Evolutionary conservation across 176 grass and related monocot genomes (phyloP), one percentile per base, ranked within the genome.

Genomic region (Thinopyrum elongatum): DNA sequence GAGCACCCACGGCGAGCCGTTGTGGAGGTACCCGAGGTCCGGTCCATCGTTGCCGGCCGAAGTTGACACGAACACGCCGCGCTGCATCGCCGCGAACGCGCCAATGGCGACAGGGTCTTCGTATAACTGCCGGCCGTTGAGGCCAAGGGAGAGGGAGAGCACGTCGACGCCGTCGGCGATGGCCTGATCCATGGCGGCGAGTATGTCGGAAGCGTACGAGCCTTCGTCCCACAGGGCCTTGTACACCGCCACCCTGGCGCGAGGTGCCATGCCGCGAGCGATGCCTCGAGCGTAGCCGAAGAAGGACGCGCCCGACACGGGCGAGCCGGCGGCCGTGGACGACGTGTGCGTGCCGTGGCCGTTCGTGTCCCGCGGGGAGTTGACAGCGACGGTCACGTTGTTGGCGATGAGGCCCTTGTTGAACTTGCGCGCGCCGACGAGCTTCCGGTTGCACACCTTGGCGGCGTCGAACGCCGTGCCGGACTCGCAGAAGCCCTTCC

Each of bases 261-360:
- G 83, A 0, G 95, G 91, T 3, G 95, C 93, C 84, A 98, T 89
- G 25, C 95, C 95, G 8, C 83, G 87, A 9, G 90, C 91, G 60
- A 35, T 68, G 74, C 93, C 95, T 0, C 85, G 62, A 2, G 78
- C 91, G 85, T 98, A 92, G 14, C 89, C 91, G 81, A 93, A 93
- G 88, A 94, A 93, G 0, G 88, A 84, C 30, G 90, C 91, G 30
- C 81, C 86, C 0, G 21, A 0, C 7, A 70, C 91, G 16, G 87
- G 85, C 14, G 82, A 83, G 0, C 95, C 95, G 0, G 83, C 86
- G 21, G 91, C 87, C 2, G 91, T 98, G 38, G 93, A 93, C n/a
- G 95, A 88, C 2, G 95, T 98, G 64, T 98, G 95, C 73, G 93
- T 98, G 53, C 95, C 93, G 82, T 98, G 95, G 3, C 95, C 93